Percentiles rank a stretch among this genome's conserved stretches.
Conservation (phyloP, 768 basidiomycete species). For the Lyophyllum shimeji region DNA sequence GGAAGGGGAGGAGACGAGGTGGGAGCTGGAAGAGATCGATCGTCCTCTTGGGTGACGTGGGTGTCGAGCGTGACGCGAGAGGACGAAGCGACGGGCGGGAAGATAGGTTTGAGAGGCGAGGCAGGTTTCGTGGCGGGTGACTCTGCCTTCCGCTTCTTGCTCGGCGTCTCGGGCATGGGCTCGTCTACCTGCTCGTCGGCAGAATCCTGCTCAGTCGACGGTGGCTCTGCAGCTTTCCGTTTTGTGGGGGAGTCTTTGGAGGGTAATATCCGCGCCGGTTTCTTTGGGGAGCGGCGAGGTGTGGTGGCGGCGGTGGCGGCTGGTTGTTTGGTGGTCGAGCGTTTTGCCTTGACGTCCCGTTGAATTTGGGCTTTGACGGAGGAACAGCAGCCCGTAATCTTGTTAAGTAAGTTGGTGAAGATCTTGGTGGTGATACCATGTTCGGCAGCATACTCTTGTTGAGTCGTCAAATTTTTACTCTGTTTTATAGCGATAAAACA, state of each 20-base stretch:
- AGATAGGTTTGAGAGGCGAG: slow-evolving; percentile 13
- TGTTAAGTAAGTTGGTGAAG: slow-evolving; percentile 20
- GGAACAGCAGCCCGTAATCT: slow-evolving; percentile 23
- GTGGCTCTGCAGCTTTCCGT: slow-evolving; percentile 22
- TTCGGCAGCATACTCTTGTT: slow-evolving; percentile 21
- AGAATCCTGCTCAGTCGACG: slow-evolving; percentile 14
- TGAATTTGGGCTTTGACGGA: slow-evolving; percentile 20
- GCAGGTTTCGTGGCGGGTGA: slow-evolving; percentile 17
- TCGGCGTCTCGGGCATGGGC: slow-evolving; percentile 38
- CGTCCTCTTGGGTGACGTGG: not conserved
- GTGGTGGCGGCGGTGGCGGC: slow-evolving; percentile 14
- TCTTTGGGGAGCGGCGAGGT: slow-evolving; percentile 22
- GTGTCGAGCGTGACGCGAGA: slow-evolving; percentile 9
- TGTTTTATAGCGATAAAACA: not conserved
- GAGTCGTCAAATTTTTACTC: slow-evolving; percentile 9
- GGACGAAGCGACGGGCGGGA: slow-evolving; percentile 15
- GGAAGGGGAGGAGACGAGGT: not conserved
- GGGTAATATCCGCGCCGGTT: slow-evolving; percentile 28
- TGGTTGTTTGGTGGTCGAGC: slow-evolving; percentile 16
- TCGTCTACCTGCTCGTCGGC: slow-evolving; percentile 26
- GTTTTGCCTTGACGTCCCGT: slow-evolving; percentile 16
- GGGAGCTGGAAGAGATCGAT: not conserved
- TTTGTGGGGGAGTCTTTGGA: slow-evolving; percentile 40
- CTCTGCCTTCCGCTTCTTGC: slow-evolving; percentile 37
- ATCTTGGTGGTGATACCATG: slow-evolving; percentile 22